These are phyloP conservation scores for Puccinia novopanici DNA, from an alignment of 1,284 basidiomycete species.

Conservation along the genomic window DNA sequence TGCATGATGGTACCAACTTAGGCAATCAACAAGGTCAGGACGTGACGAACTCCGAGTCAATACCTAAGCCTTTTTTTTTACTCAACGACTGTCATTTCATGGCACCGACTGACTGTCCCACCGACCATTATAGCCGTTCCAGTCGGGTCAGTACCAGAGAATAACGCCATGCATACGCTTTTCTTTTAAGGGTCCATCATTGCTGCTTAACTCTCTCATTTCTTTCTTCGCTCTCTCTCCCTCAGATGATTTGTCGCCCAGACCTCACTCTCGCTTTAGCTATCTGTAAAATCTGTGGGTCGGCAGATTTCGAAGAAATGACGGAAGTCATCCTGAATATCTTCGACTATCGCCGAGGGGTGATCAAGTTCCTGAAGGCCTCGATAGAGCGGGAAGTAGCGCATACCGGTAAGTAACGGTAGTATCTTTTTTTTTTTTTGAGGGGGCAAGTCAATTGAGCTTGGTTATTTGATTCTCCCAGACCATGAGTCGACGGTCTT, in stretches of 20 bases:
- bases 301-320: conserved; percentile 77
- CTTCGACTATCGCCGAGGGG: conserved; percentile 72
- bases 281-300: conserved; percentile 79
- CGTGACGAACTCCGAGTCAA: too few species aligned
- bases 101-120: too few species aligned
- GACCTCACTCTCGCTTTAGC: conserved; percentile 70
- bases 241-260: conserved; percentile 49
- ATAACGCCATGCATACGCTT: too few species aligned
- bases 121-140: too few species aligned
- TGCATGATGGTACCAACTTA: too few species aligned
- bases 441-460: not conserved
- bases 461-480: conserved; percentile 56
- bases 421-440: not conserved
- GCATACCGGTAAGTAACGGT: conserved; percentile 67
- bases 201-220: not conserved
- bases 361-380: conserved; percentile 74
- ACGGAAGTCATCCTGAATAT: conserved; percentile 76
- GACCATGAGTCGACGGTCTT: conserved; percentile 78
- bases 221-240: too few species aligned
- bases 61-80: too few species aligned
- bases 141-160: too few species aligned
- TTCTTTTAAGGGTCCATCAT: not conserved
- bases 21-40: too few species aligned
- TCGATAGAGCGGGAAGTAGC: conserved; percentile 82
- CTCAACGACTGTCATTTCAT: too few species aligned